Evolutionary conservation across 257 asterid genomes (phyloP).

Genomic region (Nicotiana obtusifolia): DNA sequence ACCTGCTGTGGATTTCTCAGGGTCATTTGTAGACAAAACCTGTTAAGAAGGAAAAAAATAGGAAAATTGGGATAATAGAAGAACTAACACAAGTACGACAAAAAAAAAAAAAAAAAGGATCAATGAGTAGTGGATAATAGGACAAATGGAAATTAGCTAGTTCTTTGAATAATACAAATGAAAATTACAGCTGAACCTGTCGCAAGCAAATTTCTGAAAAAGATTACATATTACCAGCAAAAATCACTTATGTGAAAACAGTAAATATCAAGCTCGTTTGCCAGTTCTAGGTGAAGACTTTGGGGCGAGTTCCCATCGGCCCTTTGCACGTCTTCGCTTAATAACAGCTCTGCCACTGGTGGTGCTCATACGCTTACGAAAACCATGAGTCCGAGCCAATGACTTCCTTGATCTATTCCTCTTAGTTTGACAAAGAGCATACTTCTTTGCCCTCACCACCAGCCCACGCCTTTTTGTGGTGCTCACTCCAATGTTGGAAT

Average conservation of each 20-base stretch:
- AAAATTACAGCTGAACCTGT: neutral
- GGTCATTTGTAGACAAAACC: neutral
- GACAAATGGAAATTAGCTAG: neutral
- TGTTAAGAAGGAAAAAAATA: neutral
- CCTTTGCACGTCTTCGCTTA: slow-evolving; percentile 84
- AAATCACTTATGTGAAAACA: neutral
- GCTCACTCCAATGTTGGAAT: slow-evolving; percentile 23
- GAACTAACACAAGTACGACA: neutral
- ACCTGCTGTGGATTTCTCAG: too few species aligned
- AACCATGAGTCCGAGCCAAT: slow-evolving; percentile 91
- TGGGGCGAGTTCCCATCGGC: slow-evolving; percentile 76
- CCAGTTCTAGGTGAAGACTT: slow-evolving; percentile 79
- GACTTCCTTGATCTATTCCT: slow-evolving; percentile 90
- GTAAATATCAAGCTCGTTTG: slow-evolving; percentile 41
- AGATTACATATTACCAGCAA: neutral
- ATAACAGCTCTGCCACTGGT: slow-evolving; percentile 70
- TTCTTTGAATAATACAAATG: neutral
- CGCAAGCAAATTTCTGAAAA: neutral
- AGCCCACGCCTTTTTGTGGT: slow-evolving; percentile 42
- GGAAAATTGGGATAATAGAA: neutral
- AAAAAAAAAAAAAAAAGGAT: neutral
- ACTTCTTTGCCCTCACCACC: slow-evolving; percentile 60
- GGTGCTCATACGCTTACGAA: slow-evolving; percentile 88
- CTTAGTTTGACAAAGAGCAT: slow-evolving; percentile 75
- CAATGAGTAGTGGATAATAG: neutral